phyloP scores from a whole-genome alignment of 2,329 filamentous ascomycete genomes.

The Pleomassaria siparia region DNA sequence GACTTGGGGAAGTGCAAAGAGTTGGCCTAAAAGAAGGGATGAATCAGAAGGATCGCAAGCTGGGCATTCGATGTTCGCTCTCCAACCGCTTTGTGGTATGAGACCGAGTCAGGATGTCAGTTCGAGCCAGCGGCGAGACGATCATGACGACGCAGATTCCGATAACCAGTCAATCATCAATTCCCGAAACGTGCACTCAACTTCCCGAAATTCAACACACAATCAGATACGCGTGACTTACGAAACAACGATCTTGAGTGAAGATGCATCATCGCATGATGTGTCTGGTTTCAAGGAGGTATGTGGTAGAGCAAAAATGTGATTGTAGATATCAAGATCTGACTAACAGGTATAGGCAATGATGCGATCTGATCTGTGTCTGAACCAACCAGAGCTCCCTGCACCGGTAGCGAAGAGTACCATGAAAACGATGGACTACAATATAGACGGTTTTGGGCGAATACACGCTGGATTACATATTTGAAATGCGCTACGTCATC shows the following conservation, averaged over 20 bases:
- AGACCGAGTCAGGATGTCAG: background rate
- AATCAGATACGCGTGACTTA: conserved; percentile 8
- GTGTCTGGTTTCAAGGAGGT: conserved; percentile 2
- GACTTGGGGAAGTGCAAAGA: background rate
- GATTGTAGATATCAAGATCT: background rate
- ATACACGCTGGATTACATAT: background rate
- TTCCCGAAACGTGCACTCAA: conserved; percentile 8
- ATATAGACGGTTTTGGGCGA: background rate
- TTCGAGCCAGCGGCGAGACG: background rate
- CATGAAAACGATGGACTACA: background rate
- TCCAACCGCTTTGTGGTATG: background rate
- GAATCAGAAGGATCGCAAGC: background rate
- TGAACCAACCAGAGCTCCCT: background rate
- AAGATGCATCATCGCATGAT: conserved; percentile 1
- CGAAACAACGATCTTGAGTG: conserved; percentile 11
- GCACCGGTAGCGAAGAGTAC: background rate
- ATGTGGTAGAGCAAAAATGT: background rate
- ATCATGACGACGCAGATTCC: conserved; percentile 1
- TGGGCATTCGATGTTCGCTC: background rate
- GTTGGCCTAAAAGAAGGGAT: background rate
- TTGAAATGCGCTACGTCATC: too few species aligned
- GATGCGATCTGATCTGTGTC: background rate
- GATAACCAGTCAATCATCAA: conserved; percentile 8
- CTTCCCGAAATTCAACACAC: conserved; percentile 6
- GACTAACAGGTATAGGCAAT: background rate